A percentile compares a stretch with the other conserved stretches of the same genome.
These are phyloP conservation scores for Macrocybe gigantea DNA, from an alignment of 768 basidiomycete species.

Conservation along the genomic window DNA sequence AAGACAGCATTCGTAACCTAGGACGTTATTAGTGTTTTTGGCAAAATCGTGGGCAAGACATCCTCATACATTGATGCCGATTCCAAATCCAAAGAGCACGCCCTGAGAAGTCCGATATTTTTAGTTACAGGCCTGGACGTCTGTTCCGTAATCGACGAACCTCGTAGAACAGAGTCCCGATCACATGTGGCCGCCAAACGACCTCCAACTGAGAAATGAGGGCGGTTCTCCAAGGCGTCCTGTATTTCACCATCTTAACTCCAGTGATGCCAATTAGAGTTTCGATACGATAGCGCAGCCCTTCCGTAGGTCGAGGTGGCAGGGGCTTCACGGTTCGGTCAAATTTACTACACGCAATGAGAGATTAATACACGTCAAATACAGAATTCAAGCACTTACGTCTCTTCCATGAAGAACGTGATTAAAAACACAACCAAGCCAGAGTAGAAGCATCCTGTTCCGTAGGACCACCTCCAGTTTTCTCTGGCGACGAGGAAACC, in stretches of 20 bases:
- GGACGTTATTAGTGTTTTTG: background rate
- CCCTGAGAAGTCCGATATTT: slow-evolving; percentile 23
- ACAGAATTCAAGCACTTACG: slow-evolving; percentile 29
- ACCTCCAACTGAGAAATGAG: slow-evolving; percentile 42
- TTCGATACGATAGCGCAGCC: slow-evolving; percentile 48
- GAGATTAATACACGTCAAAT: background rate
- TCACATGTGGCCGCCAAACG: slow-evolving; percentile 57
- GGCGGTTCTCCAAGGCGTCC: slow-evolving; percentile 42
- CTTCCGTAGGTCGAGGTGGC: slow-evolving; percentile 32
- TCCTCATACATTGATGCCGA: slow-evolving; percentile 51
- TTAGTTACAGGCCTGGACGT: background rate
- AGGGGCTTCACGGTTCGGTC: slow-evolving; percentile 53
- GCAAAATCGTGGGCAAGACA: background rate
- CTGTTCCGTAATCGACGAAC: slow-evolving; percentile 16
- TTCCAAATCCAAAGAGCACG: slow-evolving; percentile 56
- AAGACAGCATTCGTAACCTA: slow-evolving; percentile 66
- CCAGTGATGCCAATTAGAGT: slow-evolving; percentile 63
- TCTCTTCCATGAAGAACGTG: slow-evolving; percentile 58
- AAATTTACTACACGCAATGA: slow-evolving; percentile 41
- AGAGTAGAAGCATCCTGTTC: slow-evolving; percentile 56
- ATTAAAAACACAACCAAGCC: slow-evolving; percentile 51
- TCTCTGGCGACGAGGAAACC: slow-evolving; percentile 61
- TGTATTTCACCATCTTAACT: slow-evolving; percentile 48
- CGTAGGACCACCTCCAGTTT: slow-evolving; percentile 63
- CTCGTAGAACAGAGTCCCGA: slow-evolving; percentile 48